Base-by-base conservation (phyloP, 768 basidiomycete genomes). In the Lentinula sp. region DNA sequence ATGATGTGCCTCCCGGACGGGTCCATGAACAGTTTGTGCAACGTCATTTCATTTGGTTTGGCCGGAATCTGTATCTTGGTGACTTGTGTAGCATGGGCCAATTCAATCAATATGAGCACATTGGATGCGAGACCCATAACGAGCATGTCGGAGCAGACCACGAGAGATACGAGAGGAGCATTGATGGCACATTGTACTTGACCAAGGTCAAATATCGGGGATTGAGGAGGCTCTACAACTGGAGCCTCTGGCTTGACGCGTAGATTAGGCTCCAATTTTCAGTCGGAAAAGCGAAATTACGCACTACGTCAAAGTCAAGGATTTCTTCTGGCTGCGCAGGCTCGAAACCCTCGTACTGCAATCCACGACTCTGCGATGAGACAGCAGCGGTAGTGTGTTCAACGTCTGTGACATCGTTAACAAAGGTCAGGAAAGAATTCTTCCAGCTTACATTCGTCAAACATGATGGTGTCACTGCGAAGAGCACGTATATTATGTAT, bases 281-380 rank as follows among this genome's bases (percentile, higher is more conserved):
- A 63, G 39, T 61, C 59, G 68, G 65, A 49, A 64, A 63, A 13
- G 16, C 12, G 3, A 54, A 23, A 57, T 58, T 39, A 75, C 68
- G 45, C 76, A 74, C 41, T 77, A 33, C 79, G 62, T 75, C 72
- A 62, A 72, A 67, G 71, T 86, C 84, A 67, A 82, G 78, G 61
- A 72, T 71, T 46, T 81, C 82, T 60, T 81, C 73, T 43, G 48
- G 65, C 1, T 86, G 82, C 18, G 85, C 86, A 20, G 83, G 84
- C 72, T 98, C 95, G 68, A 94, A 98, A 9, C 94, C 95, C 69
- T 96, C 90, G 67, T 90, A 95, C 59, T 89, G 85, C 23, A 95
- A 73, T 16, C 36, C 33, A 15, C 39, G 37, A 82, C 78, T 3
- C 86, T 85, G 23, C 84, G 69, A 1, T 81, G 73, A 71, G 5